Base-by-base conservation (phyloP, 73 alveolate genomes). In the Durusdinium trenchii region DNA sequence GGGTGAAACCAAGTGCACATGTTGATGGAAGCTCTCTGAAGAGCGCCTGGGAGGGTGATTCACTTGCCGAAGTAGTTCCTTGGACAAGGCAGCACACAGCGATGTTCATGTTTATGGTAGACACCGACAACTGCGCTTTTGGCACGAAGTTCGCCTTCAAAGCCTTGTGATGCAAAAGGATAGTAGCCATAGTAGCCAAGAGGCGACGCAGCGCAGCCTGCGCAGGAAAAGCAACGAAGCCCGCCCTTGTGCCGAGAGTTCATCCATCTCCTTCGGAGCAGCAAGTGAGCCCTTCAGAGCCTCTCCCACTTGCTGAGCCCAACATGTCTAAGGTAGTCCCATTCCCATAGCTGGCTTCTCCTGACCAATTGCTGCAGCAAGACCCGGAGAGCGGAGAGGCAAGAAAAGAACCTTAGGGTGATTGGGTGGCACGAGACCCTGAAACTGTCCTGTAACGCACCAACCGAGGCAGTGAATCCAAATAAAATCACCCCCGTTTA, bases 331-430 rank as follows among this genome's bases (percentile, higher is more conserved):
- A 60, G 36, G 47, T 3, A 32, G 47, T 40, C 86, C 86, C 6
- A 75, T n/a, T 38, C 5, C n/a, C 86, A 52, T 14, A 40, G 28
- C 82, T 45, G 60, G 32, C 89, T 28, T 1, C 42, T 35, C 94
- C 94, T 91, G 98, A 78, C 98, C 85, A 42, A 94, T 94, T 62
- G 99, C 99, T 26, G 99, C 20, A 18, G 99, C 99, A 2, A 94
- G 94, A 30, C 99, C 94, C 4, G 84, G 81, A 0, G 91, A 54
- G 42, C 93, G 79, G 54, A 94, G 40, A 4, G 99, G 99, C 43
- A 94, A 83, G 99, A 94, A 94, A 12, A 94, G 83, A 76, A 91
- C 98, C 98, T 91, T 2, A 52, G 75, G 1, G 43, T 14, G 35
- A 38, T 43, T 4, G 78, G 78, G 0, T 10, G 28, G 64, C 87